Evolutionary conservation across 148 eudicot species (phyloP), one percentile per base, ranked within the genome.

Genomic region (Pouteria glomerata): DNA sequence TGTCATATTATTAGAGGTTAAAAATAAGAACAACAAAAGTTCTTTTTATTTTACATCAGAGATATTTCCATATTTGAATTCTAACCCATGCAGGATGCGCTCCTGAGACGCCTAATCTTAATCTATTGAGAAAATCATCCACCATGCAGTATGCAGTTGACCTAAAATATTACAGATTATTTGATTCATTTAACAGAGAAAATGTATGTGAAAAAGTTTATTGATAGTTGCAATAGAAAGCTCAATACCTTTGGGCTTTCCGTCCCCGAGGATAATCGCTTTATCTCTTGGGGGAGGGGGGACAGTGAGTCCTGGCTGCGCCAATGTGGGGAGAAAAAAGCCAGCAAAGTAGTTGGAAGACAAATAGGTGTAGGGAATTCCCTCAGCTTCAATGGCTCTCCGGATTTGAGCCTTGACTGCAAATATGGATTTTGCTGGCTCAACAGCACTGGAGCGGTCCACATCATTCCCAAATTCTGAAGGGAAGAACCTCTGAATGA

Each of bases 381-480:
- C 86, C 71, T 71, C 80, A 16, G 84, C 90, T 76, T 91, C 94
- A 15, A 85, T 68, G 1, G 82, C 71, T 73, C 93, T 75, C 14
- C 93, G 85, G 56, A 85, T 75, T 73, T 84, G 64, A 1, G 72
- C 78, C 73, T 87, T 86, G 16, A 19, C 3, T 33, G 59, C 82
- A 44, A 79, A 81, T 0, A 66, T 29, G 8, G 80, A 63, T 34
- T 78, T 79, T 47, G 85, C 91, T 0, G 86, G 94, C 24, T 82
- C 88, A 35, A 91, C 85, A 0, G 87, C 86, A 7, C 72, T 64
- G 1, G 55, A 35, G 11, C 74, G 79, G 71, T 82, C 85, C 72
- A 85, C 86, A 51, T 86, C 90, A 15, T 71, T 83, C 21, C 89
- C 91, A 48, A 86, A 86, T 50, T 89, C 89, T 3, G 89, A 86